A percentile compares a stretch with the other conserved stretches of the same genome.
Evolutionary conservation across 2,329 filamentous ascomycete species (phyloP).

Genomic region (Cladosporium sp.): DNA sequence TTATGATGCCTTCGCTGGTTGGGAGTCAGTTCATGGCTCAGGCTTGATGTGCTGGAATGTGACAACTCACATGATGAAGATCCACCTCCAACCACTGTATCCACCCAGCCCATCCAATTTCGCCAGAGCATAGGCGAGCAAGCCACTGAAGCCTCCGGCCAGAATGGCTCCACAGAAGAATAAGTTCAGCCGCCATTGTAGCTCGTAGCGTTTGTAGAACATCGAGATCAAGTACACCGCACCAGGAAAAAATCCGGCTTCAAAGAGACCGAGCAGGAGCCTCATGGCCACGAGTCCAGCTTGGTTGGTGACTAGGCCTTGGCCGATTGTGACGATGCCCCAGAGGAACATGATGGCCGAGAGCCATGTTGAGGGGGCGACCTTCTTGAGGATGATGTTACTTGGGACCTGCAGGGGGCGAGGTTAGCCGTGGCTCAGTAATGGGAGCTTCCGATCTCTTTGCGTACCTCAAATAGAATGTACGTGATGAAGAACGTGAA

Average conservation of each 20-base stretch:
- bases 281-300: slow-evolving; percentile 29
- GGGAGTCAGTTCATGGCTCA: too few relatives aligned
- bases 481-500: slow-evolving; percentile 34
- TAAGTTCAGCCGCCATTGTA: slow-evolving; percentile 38
- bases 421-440: not conserved
- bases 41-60: not conserved
- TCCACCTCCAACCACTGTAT: slow-evolving; percentile 36
- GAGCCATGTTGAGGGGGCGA: slow-evolving; percentile 35
- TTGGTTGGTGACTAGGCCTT: slow-evolving; percentile 31
- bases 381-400: slow-evolving; percentile 20
- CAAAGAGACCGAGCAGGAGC: slow-evolving; percentile 32
- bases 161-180: slow-evolving; percentile 40
- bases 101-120: slow-evolving; percentile 29
- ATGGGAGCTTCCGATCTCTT: slow-evolving; percentile 14
- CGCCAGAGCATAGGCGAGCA: slow-evolving; percentile 36
- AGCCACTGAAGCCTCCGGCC: slow-evolving; percentile 39
- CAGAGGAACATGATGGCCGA: slow-evolving; percentile 35
- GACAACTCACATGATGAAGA: slow-evolving; percentile 51
- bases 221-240: slow-evolving; percentile 32
- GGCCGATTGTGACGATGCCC: slow-evolving; percentile 34
- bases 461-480: slow-evolving; percentile 26
- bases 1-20: slow-evolving; percentile 28
- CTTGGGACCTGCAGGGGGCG: slow-evolving; percentile 27
- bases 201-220: slow-evolving; percentile 42
- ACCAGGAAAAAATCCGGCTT: slow-evolving; percentile 30